Conservation (phyloP, 129 eudicot species). For the Daucus carota region DNA sequence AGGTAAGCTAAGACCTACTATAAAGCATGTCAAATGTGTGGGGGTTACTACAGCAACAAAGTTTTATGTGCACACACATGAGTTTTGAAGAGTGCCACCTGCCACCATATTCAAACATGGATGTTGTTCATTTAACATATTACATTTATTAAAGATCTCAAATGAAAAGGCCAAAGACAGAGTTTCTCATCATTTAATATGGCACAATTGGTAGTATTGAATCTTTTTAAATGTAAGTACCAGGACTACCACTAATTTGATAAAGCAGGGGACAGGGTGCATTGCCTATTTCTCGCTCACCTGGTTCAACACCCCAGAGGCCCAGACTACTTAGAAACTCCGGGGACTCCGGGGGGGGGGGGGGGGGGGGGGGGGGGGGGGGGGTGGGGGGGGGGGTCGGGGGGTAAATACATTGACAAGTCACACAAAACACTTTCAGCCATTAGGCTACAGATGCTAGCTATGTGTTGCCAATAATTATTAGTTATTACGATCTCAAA, state of each 20-base stretch:
- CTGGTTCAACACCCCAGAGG: not conserved
- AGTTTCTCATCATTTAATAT: not conserved
- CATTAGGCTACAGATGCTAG: not conserved
- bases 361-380: too few species aligned
- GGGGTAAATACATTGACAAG: too few species aligned
- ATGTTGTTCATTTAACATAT: not conserved
- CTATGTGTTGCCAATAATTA: not conserved
- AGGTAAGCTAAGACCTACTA: not conserved
- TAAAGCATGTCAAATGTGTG: not conserved
- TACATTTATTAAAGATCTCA: not conserved
- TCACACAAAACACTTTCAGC: not conserved
- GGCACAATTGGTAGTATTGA: not conserved
- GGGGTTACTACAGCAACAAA: not conserved
- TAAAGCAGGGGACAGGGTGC: not conserved
- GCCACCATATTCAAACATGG: not conserved
- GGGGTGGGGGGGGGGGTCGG: too few species aligned
- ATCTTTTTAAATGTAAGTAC: too few species aligned
- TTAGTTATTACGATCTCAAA: not conserved
- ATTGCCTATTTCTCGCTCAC: not conserved
- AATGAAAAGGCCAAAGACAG: not conserved
- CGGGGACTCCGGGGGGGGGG: too few species aligned
- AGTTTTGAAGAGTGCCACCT: not conserved
- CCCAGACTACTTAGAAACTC: too few species aligned
- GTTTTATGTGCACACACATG: not conserved
- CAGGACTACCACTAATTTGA: not conserved